Evolutionary conservation across 441 rosid genomes (phyloP).

Genomic region (Erysimum cheiri): DNA sequence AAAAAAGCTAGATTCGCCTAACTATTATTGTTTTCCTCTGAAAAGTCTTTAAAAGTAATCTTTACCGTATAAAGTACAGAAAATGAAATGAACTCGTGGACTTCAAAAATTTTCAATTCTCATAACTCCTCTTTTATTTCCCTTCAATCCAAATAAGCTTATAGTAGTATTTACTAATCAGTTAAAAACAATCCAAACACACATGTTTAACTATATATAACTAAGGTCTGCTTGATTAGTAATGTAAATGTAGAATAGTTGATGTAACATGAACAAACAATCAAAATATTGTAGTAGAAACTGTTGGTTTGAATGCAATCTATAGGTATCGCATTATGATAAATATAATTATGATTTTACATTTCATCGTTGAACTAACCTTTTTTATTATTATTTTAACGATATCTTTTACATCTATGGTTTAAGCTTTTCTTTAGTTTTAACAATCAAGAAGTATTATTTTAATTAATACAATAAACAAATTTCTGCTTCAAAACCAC

Average conservation of each 20-base stretch:
- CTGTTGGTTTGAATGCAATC: no score
- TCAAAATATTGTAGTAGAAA: neutral
- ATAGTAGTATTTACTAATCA: neutral
- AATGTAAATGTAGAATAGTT: neutral
- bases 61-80: conserved; percentile 27
- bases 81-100: conserved; percentile 28
- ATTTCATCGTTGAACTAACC: neutral
- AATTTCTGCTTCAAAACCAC: conserved; percentile 31
- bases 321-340: no score
- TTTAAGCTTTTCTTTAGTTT: neutral
- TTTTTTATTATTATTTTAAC: neutral
- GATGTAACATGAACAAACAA: neutral
- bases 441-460: conserved; percentile 6
- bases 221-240: neutral
- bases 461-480: neutral
- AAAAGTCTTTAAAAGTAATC: conserved; percentile 39
- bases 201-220: neutral
- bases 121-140: neutral
- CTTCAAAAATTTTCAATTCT: neutral
- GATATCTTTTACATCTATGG: conserved; percentile 7
- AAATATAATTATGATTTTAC: neutral
- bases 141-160: neutral
- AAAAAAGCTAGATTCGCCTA: conserved; percentile 38
- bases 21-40: conserved; percentile 38
- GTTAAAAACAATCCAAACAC: neutral